Evolutionary conservation across 2,329 filamentous ascomycete genomes (phyloP).

Genomic region (Fusarium gaditjirri): DNA sequence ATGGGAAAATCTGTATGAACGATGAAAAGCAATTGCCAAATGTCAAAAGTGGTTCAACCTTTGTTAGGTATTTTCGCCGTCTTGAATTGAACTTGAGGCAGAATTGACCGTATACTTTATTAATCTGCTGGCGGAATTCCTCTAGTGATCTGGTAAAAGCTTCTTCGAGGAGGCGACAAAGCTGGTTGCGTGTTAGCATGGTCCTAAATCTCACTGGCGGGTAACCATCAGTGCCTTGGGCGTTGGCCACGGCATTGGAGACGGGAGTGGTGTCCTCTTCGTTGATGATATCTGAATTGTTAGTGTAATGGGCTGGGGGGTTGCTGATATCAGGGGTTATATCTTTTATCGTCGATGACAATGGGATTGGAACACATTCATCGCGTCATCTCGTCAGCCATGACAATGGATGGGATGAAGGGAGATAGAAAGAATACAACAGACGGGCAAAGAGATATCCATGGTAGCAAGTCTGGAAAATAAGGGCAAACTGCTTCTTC

Average conservation of each 20-base stretch:
- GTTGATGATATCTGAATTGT: background rate
- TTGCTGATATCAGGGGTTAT: background rate
- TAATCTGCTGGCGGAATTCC: background rate
- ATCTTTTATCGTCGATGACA: background rate
- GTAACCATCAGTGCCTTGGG: no score
- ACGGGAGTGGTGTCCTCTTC: background rate
- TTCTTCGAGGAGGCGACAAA: no score
- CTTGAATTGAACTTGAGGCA: accelerated
- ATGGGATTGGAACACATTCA: background rate
- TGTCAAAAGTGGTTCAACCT: accelerated
- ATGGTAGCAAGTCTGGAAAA: background rate
- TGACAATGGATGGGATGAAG: background rate
- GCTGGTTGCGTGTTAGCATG: no score
- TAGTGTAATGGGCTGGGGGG: background rate
- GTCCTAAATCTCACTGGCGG: no score
- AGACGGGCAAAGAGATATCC: background rate
- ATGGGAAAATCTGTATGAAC: accelerated
- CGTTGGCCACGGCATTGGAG: no score
- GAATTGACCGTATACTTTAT: background rate
- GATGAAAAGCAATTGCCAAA: background rate
- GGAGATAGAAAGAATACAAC: background rate
- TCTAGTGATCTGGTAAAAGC: no score
- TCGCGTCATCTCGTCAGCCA: background rate
- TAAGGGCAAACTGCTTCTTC: no score
- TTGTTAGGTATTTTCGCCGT: accelerated